Evolutionary conservation across 2,329 filamentous ascomycete species (phyloP), one percentile per base, ranked within the genome.

Genomic region (Fusarium anguioides): DNA sequence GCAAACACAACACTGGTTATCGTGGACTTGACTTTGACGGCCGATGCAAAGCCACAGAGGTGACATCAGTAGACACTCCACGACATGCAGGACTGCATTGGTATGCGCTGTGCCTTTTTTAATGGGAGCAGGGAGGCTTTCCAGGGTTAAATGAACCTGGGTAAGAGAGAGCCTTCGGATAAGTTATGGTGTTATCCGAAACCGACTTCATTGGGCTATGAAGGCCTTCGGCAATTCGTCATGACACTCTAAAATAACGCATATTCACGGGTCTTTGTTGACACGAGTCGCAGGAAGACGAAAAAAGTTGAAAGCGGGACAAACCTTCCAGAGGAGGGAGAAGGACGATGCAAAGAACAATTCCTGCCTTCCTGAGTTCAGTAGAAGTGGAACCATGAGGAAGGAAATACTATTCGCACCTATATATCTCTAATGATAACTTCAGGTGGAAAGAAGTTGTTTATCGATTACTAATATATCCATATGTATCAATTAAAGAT

Each of bases 151-250:
- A 26, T 20, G 18, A 46, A 46, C 21, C n/a, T 15, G 17, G 4
- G 14, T 8, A 24, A 11, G 15, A 27, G 23, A 10, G 11, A 23
- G 31, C 24, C 23, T 53, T 44, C 55, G 55, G 55, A 60, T 53
- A 60, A 60, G 55, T 14, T 21, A 33, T 37, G 11, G 12, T n/a
- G 37, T 20, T 31, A 41, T 36, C 37, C 42, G 56, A 26, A 26
- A 14, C 15, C 20, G 14, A 20, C 29, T 47, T 37, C 29, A 33
- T 26, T 20, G 21, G 23, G 23, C 18, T 39, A n/a, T 36, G 47
- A 31, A 7, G 37, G 24, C 27, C 15, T n/a, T 33, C 14, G 14
- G 29, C 12, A 14, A 8, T 5, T 33, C 31, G n/a, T 17, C 15
- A 8, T n/a, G 31, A n/a, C 8, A 14, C 31, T 33, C 31, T n/a